A percentile compares a stretch with the other conserved stretches of the same genome.
These are phyloP conservation scores for Hura crepitans DNA, from an alignment of 441 rosid genomes.

Conservation along the genomic window DNA sequence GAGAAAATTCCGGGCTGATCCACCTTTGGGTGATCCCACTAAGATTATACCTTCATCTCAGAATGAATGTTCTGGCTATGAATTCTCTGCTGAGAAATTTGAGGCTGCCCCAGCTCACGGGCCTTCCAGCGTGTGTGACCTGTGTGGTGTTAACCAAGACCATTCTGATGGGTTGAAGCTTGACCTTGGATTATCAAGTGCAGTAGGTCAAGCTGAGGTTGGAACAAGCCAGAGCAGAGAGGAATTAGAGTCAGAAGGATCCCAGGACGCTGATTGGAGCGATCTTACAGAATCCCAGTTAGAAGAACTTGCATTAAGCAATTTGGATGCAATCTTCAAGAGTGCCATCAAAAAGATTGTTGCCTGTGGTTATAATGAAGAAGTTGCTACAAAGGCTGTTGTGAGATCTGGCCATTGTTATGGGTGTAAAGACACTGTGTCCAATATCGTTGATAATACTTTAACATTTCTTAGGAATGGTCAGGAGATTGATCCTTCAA, in stretches of 20 bases:
- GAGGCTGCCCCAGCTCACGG: conserved; percentile 43
- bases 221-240: conserved; percentile 40
- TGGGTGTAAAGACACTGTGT: conserved; percentile 71
- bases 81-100: conserved; percentile 67
- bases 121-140: conserved; percentile 39
- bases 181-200: conserved; percentile 52
- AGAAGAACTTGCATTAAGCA: conserved; percentile 67
- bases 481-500: conserved; percentile 45
- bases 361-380: conserved; percentile 63
- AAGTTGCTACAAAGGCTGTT: conserved; percentile 72
- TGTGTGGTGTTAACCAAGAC: conserved; percentile 47
- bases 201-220: conserved; percentile 36
- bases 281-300: conserved; percentile 69
- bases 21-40: conserved; percentile 48
- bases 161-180: conserved; percentile 52
- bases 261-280: conserved; percentile 75
- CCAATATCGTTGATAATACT: conserved; percentile 77
- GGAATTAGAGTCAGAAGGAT: conserved; percentile 46
- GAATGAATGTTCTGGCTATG: conserved; percentile 56
- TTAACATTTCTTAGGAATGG: conserved; percentile 59
- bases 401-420: conserved; percentile 75
- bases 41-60: conserved; percentile 40
- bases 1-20: conserved; percentile 83
- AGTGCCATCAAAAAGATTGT: conserved; percentile 73
- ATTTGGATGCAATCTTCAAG: conserved; percentile 62